These are phyloP conservation scores for Hemerocallis citrina DNA, from an alignment of 106 monocot genomes.

Conservation along the genomic window DNA sequence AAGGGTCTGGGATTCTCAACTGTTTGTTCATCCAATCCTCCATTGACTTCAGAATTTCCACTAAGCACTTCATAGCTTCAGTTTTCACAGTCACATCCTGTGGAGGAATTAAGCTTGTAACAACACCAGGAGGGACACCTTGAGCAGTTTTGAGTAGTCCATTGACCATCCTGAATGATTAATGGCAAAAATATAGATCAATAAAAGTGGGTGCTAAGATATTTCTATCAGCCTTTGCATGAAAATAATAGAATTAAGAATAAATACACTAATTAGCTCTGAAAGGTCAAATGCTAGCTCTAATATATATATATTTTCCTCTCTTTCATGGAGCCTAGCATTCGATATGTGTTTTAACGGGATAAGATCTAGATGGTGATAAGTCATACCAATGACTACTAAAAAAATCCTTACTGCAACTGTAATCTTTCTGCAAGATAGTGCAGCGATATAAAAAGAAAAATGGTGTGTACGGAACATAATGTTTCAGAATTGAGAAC, in stretches of 20 bases:
- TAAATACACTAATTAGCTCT: too few relatives aligned
- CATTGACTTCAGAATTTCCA: slow-evolving; percentile 95
- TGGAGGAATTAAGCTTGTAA: slow-evolving; percentile 68
- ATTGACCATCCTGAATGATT: slow-evolving; percentile 74
- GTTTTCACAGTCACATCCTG: slow-evolving; percentile 78
- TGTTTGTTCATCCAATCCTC: slow-evolving; percentile 99
- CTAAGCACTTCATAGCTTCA: slow-evolving; percentile 94
- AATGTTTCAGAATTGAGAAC: not conserved
- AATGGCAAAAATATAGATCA: not conserved
- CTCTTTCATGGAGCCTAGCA: too few relatives aligned
- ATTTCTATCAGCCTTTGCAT: too few relatives aligned
- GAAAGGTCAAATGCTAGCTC: too few relatives aligned
- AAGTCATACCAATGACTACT: not conserved
- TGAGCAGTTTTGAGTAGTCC: slow-evolving; percentile 97
- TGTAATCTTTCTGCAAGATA: not conserved
- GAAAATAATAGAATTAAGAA: too few relatives aligned
- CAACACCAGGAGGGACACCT: slow-evolving; percentile 67
- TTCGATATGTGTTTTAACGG: too few relatives aligned
- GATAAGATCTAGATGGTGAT: too few relatives aligned
- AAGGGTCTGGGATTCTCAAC: slow-evolving; percentile 75
- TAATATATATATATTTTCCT: too few relatives aligned
- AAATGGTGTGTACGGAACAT: not conserved
- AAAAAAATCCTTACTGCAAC: not conserved
- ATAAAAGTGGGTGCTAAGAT: too few relatives aligned
- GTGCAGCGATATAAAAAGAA: not conserved